A percentile compares a stretch with the other conserved stretches of the same genome.
Evolutionary conservation across 306 rosid species (phyloP).

Genomic region (Arachis stenosperma): DNA sequence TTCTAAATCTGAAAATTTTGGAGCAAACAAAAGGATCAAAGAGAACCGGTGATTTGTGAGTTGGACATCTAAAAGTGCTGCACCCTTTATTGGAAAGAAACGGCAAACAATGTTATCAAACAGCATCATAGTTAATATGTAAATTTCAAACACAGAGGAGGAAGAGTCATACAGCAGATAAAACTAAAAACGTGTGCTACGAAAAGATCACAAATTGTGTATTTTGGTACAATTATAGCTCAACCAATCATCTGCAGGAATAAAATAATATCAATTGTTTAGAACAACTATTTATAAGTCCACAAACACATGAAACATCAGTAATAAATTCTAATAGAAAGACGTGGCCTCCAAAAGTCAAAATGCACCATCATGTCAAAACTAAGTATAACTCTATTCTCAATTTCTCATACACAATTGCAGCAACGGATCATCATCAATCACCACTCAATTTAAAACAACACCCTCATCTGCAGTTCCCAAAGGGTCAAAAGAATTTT

Average conservation of each 20-base stretch:
- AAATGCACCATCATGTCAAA: background rate
- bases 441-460: background rate
- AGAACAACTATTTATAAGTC: background rate
- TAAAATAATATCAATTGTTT: background rate
- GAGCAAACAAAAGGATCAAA: background rate
- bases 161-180: background rate
- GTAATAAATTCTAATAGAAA: background rate
- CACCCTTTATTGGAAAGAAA: background rate
- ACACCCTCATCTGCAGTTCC: background rate
- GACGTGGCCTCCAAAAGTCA: background rate
- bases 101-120: background rate
- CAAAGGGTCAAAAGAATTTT: background rate
- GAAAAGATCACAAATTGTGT: background rate
- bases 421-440: background rate
- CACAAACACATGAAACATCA: constrained; percentile 1
- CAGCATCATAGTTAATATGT: background rate
- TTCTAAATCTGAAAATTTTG: background rate
- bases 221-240: background rate
- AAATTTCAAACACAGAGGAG: background rate
- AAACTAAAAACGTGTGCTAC: background rate
- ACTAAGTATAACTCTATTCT: background rate
- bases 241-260: background rate
- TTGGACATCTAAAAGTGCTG: background rate
- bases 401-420: background rate
- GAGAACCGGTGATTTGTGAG: background rate